Evolutionary conservation across 129 eudicot genomes (phyloP).

Genomic region (Chrysanthemum makinoi): DNA sequence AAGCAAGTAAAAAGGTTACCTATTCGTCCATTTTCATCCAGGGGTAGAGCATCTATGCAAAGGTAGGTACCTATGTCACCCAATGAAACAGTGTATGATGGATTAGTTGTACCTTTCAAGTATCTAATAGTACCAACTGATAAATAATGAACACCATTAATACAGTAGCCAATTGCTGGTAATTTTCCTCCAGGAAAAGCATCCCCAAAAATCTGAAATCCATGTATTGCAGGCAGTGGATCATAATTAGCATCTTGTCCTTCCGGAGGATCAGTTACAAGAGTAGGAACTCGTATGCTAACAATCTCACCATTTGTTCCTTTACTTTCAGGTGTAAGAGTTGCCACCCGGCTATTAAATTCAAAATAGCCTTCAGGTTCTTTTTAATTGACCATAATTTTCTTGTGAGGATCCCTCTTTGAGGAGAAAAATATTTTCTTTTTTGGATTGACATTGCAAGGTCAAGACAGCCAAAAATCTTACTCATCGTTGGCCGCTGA

Average conservation of each 20-base stretch:
- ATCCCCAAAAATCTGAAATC: not conserved
- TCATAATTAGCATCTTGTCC: not conserved
- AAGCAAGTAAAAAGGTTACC: not conserved
- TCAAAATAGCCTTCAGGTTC: not conserved
- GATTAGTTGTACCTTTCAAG: not conserved
- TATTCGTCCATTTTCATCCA: not conserved
- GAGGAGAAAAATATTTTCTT: not conserved
- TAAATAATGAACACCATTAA: not conserved
- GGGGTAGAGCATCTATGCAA: not conserved
- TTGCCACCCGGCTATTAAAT: not conserved
- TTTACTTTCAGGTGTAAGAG: too few species aligned
- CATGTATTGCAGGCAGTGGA: not conserved
- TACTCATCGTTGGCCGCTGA: not conserved
- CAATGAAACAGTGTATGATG: not conserved
- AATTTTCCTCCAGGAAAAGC: conserved; percentile 3
- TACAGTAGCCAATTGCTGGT: not conserved
- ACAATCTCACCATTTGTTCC: too few species aligned
- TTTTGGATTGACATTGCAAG: conserved; percentile 7
- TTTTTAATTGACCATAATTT: conserved; percentile 8
- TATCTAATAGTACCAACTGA: not conserved
- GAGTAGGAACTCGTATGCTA: too few species aligned
- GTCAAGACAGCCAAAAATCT: conserved; percentile 8
- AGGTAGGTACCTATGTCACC: conserved; percentile 4
- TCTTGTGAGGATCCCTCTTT: not conserved
- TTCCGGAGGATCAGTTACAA: too few species aligned